Evolutionary conservation across 2,329 filamentous ascomycete genomes (phyloP).

Genomic region (Alternaria triticina): DNA sequence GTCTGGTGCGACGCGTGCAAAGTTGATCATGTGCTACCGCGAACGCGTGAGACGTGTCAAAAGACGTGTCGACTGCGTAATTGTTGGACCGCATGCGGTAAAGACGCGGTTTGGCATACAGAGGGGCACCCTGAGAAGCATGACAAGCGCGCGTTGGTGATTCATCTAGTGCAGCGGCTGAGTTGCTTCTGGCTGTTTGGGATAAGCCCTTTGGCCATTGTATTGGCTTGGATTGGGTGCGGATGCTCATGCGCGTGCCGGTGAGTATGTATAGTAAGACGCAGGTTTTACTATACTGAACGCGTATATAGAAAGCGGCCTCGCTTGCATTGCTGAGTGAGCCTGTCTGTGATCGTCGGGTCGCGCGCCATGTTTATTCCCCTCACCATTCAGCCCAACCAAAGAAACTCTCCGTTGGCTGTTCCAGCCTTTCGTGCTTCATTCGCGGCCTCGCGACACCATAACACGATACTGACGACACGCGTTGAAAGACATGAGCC

Average conservation of each 20-base stretch:
- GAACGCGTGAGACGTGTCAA: constrained; percentile 31
- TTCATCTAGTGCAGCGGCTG: constrained; percentile 5
- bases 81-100: constrained; percentile 3
- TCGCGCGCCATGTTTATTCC: constrained; percentile 1
- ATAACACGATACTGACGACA: constrained; percentile 14
- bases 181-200: constrained; percentile 2
- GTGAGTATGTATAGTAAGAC: constrained; percentile 3
- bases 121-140: neutral
- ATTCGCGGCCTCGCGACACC: constrained; percentile 5
- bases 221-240: neutral
- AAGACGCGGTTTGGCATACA: neutral
- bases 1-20: constrained; percentile 23
- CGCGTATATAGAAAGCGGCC: neutral
- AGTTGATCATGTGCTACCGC: constrained; percentile 23
- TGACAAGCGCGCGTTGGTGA: neutral
- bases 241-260: constrained; percentile 1
- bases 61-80: constrained; percentile 6
- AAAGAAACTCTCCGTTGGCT: neutral
- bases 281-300: neutral
- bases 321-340: neutral
- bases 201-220: neutral
- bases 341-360: neutral
- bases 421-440: neutral
- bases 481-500: constrained; percentile 9
- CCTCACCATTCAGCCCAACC: neutral